Base-by-base conservation (phyloP, 2,329 filamentous ascomycete genomes). In the Orbilia oligospora region DNA sequence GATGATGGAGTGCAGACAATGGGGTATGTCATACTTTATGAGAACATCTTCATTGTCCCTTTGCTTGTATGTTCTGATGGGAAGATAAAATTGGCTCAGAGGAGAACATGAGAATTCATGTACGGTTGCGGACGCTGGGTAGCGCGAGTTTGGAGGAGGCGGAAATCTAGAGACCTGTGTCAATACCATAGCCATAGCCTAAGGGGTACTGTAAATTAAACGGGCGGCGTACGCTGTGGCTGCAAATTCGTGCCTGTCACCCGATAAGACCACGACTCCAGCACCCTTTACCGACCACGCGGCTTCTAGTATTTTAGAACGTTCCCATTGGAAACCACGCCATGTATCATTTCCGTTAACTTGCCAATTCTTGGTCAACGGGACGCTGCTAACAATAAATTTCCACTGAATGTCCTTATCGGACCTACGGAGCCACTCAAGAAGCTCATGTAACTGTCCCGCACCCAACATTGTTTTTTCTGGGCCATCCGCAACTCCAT, bases 291-390 rank as follows among this genome's bases (percentile, higher is more conserved):
- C 91, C 79, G 92, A 91, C 94, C 96, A 98, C 89, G 97, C 97
- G 1, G 93, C 92, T 83, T 97, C 92, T 14, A 99, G 90, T 27
- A 98, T 89, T 70, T 87, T 87, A 68, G 88, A 89, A 16, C 96
- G 91, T 86, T 99, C 96, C 61, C 88, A 86, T 1, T 97, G 87
- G 84, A 97, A 97, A 0, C 95, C 95, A 56, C 93, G 93, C 96
- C 96, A 99, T 0, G 96, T 98, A 83, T 99, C 96, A 79, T 91
- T 88, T 16, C 76, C 76, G 1, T 90, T 90, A 80, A 97, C 89
- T 24, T 90, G 91, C 95, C 96, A 99, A 84, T 99, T 99, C 86
- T 97, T 97, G 5, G 96, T 98, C 83, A 99, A 97, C 0, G 96
- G 96, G 4, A 98, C 92, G 18, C 92, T 94, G 46, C 92, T 94